Percentiles rank a stretch among this genome's conserved stretches.
Evolutionary conservation across 768 basidiomycete genomes (phyloP).

Genomic region (Asterophora lycoperdoides): DNA sequence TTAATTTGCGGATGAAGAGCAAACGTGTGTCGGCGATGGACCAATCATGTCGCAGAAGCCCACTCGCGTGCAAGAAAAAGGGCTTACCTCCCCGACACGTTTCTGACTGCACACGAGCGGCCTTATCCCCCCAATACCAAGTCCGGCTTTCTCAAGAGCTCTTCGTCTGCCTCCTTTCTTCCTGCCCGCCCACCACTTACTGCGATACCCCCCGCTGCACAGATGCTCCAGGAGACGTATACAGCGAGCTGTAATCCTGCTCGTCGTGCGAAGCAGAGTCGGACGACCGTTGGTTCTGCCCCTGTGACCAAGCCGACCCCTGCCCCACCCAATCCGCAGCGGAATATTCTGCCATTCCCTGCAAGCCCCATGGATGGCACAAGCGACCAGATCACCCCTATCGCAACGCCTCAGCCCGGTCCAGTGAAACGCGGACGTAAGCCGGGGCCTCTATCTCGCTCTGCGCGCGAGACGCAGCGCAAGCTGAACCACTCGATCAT

Average conservation of each 20-base stretch:
- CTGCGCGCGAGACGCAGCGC: constrained; percentile 79
- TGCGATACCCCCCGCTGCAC: neutral
- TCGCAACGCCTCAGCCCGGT: constrained; percentile 12
- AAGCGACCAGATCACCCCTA: neutral
- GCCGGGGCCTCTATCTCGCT: constrained; percentile 67
- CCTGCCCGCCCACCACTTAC: neutral
- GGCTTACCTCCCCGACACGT: constrained; percentile 20
- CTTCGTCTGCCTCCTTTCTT: neutral
- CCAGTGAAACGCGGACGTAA: constrained; percentile 66
- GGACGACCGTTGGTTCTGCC: neutral
- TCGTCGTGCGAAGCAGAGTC: constrained; percentile 33
- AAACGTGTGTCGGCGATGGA: constrained; percentile 27
- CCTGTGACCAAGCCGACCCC: constrained; percentile 8
- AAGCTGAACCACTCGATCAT: constrained; percentile 95
- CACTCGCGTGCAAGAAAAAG: constrained; percentile 26
- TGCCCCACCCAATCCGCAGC: constrained; percentile 4
- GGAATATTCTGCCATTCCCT: constrained; percentile 20
- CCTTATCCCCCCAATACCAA: neutral
- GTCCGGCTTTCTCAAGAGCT: constrained; percentile 2
- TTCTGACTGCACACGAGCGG: constrained; percentile 30
- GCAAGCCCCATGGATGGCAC: constrained; percentile 16
- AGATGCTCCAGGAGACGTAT: constrained; percentile 17
- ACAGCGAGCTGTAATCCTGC: constrained; percentile 35
- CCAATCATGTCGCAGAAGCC: constrained; percentile 25
- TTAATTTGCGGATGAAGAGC: constrained; percentile 1